phyloP scores from a whole-genome alignment of 805 yeast genomes.

The Cyberlindnera xishuangbannaensis region DNA sequence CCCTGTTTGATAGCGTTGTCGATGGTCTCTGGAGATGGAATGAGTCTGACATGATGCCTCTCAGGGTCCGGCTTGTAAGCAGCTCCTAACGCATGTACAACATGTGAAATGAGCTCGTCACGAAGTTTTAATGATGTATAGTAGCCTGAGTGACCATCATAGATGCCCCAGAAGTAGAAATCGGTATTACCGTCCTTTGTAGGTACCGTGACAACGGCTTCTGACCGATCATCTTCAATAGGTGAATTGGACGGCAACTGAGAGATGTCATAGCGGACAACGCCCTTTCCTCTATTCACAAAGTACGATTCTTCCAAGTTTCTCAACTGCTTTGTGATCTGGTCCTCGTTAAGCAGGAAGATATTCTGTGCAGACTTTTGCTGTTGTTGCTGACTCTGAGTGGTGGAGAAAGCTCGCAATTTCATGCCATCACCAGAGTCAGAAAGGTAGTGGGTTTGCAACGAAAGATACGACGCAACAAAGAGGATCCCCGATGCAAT shows the following conservation, averaged over 20 bases:
- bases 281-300: slow-evolving; percentile 84
- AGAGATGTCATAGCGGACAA: slow-evolving; percentile 78
- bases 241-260: slow-evolving; percentile 91
- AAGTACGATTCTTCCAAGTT: slow-evolving; percentile 72
- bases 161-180: slow-evolving; percentile 93
- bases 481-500: slow-evolving; percentile 26
- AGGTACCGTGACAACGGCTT: slow-evolving; percentile 70
- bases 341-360: slow-evolving; percentile 55
- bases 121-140: slow-evolving; percentile 83
- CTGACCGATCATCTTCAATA: slow-evolving; percentile 90
- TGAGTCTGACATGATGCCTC: slow-evolving; percentile 37
- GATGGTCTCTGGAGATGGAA: slow-evolving; percentile 63
- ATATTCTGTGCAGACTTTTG: slow-evolving; percentile 45
- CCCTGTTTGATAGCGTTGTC: slow-evolving; percentile 80
- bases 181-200: slow-evolving; percentile 45
- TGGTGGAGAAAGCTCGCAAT: slow-evolving; percentile 19
- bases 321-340: slow-evolving; percentile 63
- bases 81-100: slow-evolving; percentile 69
- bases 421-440: slow-evolving; percentile 20
- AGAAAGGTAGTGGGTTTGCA: slow-evolving; percentile 21
- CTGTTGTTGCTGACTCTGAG: slow-evolving; percentile 18
- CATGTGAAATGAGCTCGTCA: slow-evolving; percentile 69
- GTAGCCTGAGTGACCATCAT: slow-evolving; percentile 98
- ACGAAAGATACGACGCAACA: slow-evolving; percentile 24
- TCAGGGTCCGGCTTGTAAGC: slow-evolving; percentile 52